Evolutionary conservation across 2,329 filamentous ascomycete genomes (phyloP).

Genomic region (Pyrenochaeta sp.): DNA sequence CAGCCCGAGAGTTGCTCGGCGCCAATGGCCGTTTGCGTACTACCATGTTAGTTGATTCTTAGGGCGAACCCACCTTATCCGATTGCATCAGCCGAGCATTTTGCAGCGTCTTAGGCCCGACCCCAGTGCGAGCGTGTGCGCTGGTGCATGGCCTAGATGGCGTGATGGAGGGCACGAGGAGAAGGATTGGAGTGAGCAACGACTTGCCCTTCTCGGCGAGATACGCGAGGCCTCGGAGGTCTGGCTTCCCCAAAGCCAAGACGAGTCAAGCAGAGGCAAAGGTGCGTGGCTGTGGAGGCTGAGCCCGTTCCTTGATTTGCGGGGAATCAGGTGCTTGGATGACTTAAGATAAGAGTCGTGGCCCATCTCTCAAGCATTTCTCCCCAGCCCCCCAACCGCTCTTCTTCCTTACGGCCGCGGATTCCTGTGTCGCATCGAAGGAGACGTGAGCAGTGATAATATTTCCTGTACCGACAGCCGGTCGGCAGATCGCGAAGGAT

Average conservation of each 20-base stretch:
- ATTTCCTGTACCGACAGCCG: too few relatives aligned
- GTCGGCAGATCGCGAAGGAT: too few relatives aligned
- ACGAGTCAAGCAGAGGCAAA: neutral
- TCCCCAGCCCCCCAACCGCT: neutral
- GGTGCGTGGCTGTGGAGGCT: slow-evolving; percentile 25
- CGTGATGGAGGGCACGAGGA: slow-evolving; percentile 15
- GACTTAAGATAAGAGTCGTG: slow-evolving; percentile 3
- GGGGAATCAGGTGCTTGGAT: slow-evolving; percentile 4
- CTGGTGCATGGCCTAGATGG: slow-evolving; percentile 14
- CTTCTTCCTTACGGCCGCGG: neutral
- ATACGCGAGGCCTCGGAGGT: too few relatives aligned
- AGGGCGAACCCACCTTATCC: slow-evolving; percentile 3
- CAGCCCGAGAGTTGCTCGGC: slow-evolving; percentile 26
- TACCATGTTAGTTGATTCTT: slow-evolving; percentile 5
- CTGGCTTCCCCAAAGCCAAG: too few relatives aligned
- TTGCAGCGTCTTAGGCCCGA: slow-evolving; percentile 1
- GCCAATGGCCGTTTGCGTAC: slow-evolving; percentile 10
- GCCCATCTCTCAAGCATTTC: too few relatives aligned
- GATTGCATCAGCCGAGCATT: slow-evolving; percentile 35
- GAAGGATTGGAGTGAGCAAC: too few relatives aligned
- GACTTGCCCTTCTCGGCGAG: too few relatives aligned
- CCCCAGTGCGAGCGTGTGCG: slow-evolving; percentile 5
- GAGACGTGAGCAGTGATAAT: too few relatives aligned
- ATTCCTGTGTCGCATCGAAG: neutral
- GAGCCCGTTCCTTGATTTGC: slow-evolving; percentile 7